Conservation (phyloP, 768 basidiomycete species). For the Neoboletus brunneissimus region DNA sequence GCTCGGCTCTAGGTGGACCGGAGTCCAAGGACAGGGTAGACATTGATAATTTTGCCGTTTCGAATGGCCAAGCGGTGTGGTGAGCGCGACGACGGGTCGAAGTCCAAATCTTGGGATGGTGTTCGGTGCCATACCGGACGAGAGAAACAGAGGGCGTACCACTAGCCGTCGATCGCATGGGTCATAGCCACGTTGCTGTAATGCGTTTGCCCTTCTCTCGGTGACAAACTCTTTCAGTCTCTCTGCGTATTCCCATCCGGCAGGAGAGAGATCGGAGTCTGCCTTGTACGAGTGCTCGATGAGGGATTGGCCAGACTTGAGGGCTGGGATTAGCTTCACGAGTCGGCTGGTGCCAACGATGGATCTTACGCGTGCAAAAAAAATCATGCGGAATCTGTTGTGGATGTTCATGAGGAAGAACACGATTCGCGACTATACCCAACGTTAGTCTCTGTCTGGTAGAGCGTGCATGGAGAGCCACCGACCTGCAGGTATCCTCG, state of each 20-base stretch:
- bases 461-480: not conserved
- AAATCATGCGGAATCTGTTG: slow-evolving; percentile 88
- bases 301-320: slow-evolving; percentile 93
- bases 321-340: not conserved
- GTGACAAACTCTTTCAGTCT: slow-evolving; percentile 86
- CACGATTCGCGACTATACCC: slow-evolving; percentile 78
- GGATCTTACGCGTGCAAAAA: slow-evolving; percentile 82
- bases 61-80: slow-evolving; percentile 96
- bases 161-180: slow-evolving; percentile 61
- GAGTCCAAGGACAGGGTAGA: slow-evolving; percentile 12
- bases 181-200: slow-evolving; percentile 68
- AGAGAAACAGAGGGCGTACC: slow-evolving; percentile 40
- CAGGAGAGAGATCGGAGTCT: slow-evolving; percentile 92
- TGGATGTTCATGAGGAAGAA: slow-evolving; percentile 99
- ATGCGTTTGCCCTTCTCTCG: slow-evolving; percentile 71
- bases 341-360: not conserved
- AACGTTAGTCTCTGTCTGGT: slow-evolving; percentile 1
- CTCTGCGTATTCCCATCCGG: slow-evolving; percentile 94
- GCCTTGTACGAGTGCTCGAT: slow-evolving; percentile 99
- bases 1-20: not conserved
- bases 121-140: not conserved
- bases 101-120: slow-evolving; percentile 80
- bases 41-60: slow-evolving; percentile 34
- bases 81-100: slow-evolving; percentile 90
- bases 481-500: slow-evolving; percentile 83